phyloP scores from a whole-genome alignment of 106 monocot species.

The Acanthochlamys bracteata region DNA sequence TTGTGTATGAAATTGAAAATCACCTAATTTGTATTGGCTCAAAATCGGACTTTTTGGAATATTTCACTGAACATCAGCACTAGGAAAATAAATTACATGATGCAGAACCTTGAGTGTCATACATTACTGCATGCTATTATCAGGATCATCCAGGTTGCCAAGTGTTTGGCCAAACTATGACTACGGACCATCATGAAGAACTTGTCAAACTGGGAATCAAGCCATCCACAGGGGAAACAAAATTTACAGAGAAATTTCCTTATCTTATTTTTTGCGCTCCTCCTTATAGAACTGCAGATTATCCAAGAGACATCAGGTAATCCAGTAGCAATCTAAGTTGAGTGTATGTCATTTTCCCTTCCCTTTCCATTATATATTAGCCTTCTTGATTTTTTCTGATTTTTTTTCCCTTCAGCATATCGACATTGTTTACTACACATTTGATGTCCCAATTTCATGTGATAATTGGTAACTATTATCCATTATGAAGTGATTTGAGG shows the following conservation, averaged over 20 bases:
- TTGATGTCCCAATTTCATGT: too few species aligned
- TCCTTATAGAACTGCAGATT: slow-evolving; percentile 57
- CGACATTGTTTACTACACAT: too few species aligned
- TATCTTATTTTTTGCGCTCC: slow-evolving; percentile 89
- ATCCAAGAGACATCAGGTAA: slow-evolving; percentile 63
- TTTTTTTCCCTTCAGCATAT: too few species aligned
- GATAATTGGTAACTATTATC: too few species aligned
- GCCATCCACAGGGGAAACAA: slow-evolving; percentile 40
- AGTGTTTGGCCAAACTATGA: slow-evolving; percentile 71
- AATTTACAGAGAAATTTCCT: slow-evolving; percentile 29
- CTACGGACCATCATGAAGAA: slow-evolving; percentile 79
- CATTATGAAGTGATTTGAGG: too few species aligned
- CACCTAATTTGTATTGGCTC: too few species aligned
- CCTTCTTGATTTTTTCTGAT: background rate
- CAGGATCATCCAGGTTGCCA: slow-evolving; percentile 63
- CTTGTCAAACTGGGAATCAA: slow-evolving; percentile 52
- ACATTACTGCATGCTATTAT: background rate
- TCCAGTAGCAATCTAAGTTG: background rate
- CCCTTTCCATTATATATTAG: background rate
- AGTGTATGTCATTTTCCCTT: background rate
- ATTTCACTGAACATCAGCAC: background rate
- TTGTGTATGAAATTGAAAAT: too few species aligned
- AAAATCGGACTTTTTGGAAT: background rate
- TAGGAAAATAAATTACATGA: background rate
- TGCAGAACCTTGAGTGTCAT: background rate